These are phyloP conservation scores for Podospora sp. DNA, from an alignment of 495 filamentous ascomycete genomes.

Conservation along the genomic window DNA sequence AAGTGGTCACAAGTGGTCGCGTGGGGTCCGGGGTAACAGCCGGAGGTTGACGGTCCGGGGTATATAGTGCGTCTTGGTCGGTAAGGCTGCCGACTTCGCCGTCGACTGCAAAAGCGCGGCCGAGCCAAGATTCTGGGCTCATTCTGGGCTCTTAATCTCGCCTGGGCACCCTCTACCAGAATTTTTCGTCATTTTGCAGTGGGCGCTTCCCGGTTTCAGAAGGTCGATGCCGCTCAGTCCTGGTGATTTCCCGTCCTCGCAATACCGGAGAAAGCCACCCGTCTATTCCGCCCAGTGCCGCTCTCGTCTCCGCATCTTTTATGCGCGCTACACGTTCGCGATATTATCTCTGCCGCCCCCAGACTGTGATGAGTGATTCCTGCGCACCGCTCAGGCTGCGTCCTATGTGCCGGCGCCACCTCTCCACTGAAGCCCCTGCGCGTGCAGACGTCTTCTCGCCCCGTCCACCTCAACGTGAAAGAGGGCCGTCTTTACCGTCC, in stretches of 20 bases:
- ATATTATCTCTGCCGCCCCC: not conserved
- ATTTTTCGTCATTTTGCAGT: not conserved
- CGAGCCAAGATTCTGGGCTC: conserved; percentile 33
- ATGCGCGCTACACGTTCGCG: not conserved
- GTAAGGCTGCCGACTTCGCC: conserved; percentile 31
- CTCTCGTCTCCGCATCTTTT: not conserved
- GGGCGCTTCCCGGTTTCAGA: not conserved
- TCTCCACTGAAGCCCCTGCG: conserved; percentile 3
- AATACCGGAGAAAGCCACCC: not conserved
- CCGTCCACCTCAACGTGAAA: conserved; percentile 12
- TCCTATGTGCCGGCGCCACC: not conserved
- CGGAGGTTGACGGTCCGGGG: conserved; percentile 29
- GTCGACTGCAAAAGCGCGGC: conserved; percentile 7
- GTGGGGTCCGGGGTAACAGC: not conserved
- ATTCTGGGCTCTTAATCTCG: conserved; percentile 22
- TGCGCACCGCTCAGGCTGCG: not conserved
- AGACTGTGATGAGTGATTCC: too few relatives aligned
- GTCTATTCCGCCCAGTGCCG: not conserved
- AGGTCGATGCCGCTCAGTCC: not conserved
- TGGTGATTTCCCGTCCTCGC: not conserved
- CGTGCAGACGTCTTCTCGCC: conserved; percentile 1
- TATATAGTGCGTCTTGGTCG: conserved; percentile 12
- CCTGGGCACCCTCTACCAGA: not conserved
- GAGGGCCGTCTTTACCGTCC: conserved; percentile 5
- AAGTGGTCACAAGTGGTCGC: conserved; percentile 2